These are phyloP conservation scores for Botrytis galanthina DNA, from an alignment of 2,329 filamentous ascomycete species.

Conservation along the genomic window DNA sequence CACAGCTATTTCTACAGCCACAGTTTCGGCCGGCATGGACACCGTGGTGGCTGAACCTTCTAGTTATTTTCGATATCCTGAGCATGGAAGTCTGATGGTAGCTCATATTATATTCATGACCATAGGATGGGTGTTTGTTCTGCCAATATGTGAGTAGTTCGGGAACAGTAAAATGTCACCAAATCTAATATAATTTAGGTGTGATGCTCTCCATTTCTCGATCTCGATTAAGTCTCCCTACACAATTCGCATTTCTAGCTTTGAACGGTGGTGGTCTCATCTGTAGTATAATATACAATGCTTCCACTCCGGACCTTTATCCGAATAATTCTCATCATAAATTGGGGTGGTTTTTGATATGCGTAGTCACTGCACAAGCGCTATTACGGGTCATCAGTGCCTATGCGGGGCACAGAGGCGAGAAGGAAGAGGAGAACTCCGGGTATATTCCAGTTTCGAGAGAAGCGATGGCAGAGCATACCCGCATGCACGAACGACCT, in stretches of 20 bases:
- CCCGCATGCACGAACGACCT: conserved; percentile 43
- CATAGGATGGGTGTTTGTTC: conserved; percentile 64
- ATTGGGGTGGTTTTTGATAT: conserved; percentile 80
- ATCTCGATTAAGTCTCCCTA: conserved; percentile 68
- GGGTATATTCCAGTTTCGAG: conserved; percentile 63
- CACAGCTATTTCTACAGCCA: conserved; percentile 12
- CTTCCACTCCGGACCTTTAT: conserved; percentile 80
- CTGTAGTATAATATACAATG: conserved; percentile 70
- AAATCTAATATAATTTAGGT: conserved; percentile 27
- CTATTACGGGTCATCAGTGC: conserved; percentile 47
- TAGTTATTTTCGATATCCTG: conserved; percentile 45
- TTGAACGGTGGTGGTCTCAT: conserved; percentile 64
- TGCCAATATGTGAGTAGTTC: conserved; percentile 61
- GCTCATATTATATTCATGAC: conserved; percentile 69
- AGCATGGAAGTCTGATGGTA: conserved; percentile 41
- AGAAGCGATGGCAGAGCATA: conserved; percentile 53
- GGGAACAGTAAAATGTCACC: neutral
- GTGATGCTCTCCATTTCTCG: conserved; percentile 83
- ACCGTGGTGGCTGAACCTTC: conserved; percentile 32
- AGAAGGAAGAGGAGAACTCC: conserved; percentile 45
- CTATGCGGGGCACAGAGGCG: conserved; percentile 35
- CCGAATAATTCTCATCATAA: conserved; percentile 85
- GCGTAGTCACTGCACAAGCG: conserved; percentile 68
- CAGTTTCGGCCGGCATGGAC: neutral
- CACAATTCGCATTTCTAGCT: conserved; percentile 66